phyloP scores from a whole-genome alignment of 2,329 filamentous ascomycete genomes.

The Xylaria sp. region DNA sequence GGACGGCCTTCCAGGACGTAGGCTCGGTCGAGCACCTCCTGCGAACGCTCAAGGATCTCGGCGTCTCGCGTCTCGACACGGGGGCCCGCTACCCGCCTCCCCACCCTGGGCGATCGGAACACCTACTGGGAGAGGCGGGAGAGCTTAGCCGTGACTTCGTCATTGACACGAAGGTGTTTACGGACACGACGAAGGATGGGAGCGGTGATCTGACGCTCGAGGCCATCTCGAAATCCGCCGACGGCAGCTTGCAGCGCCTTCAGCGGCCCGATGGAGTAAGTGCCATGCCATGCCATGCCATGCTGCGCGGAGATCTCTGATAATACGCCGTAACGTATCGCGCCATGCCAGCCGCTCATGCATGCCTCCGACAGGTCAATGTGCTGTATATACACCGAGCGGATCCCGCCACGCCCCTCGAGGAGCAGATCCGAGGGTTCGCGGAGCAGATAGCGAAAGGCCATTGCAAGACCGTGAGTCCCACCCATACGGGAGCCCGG shows the following conservation, averaged over 20 bases:
- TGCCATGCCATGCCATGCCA: too few species aligned
- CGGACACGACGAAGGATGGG: slow-evolving; percentile 44
- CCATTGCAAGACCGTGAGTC: slow-evolving; percentile 43
- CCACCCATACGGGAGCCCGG: not conserved
- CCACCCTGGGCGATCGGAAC: slow-evolving; percentile 48
- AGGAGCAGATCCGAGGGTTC: slow-evolving; percentile 51
- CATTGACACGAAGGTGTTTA: slow-evolving; percentile 52
- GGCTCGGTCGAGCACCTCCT: slow-evolving; percentile 36
- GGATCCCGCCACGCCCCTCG: slow-evolving; percentile 49
- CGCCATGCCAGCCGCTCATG: too few species aligned
- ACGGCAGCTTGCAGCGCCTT: slow-evolving; percentile 47
- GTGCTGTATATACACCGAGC: slow-evolving; percentile 52
- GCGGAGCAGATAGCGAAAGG: slow-evolving; percentile 48
- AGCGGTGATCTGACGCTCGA: slow-evolving; percentile 45
- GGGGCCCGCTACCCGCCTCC: slow-evolving; percentile 50
- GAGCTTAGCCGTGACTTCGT: slow-evolving; percentile 42
- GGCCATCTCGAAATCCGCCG: slow-evolving; percentile 44
- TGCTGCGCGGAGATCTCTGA: not conserved
- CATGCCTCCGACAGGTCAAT: too few species aligned
- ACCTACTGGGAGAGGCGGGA: slow-evolving; percentile 48
- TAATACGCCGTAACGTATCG: too few species aligned
- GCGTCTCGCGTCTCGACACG: slow-evolving; percentile 40
- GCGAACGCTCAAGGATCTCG: slow-evolving; percentile 12
- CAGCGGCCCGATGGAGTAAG: slow-evolving; percentile 31
- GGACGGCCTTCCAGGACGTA: slow-evolving; percentile 42